phyloP scores from a whole-genome alignment of 2,329 filamentous ascomycete species.

The Basipetospora chlamydospora region DNA sequence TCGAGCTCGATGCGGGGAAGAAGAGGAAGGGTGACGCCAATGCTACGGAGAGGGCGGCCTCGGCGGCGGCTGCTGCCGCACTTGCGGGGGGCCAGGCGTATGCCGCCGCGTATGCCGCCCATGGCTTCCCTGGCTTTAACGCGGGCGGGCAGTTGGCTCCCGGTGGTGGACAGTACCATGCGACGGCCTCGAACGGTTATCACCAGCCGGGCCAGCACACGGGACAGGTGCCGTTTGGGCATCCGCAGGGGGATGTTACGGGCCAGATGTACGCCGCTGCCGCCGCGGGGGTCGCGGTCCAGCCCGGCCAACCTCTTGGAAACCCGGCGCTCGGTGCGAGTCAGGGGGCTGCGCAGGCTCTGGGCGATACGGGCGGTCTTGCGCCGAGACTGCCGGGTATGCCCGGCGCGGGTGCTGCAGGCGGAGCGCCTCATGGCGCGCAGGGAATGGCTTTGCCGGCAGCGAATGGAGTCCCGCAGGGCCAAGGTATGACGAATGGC shows the following conservation, averaged over 20 bases:
- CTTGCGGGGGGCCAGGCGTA: conserved; percentile 1
- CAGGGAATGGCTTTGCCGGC: conserved; percentile 6
- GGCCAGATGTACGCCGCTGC: neutral
- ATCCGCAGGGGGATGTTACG: neutral
- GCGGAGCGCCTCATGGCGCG: neutral
- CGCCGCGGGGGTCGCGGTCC: neutral
- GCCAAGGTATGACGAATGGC: conserved; percentile 1
- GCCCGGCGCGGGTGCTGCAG: neutral
- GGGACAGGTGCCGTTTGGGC: neutral
- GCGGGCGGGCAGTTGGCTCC: conserved; percentile 1
- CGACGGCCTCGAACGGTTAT: too few species aligned
- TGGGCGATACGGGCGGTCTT: neutral
- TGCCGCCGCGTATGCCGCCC: neutral
- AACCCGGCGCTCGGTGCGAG: neutral
- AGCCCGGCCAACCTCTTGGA: neutral
- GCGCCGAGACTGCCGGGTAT: neutral
- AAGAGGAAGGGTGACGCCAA: conserved; percentile 42
- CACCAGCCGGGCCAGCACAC: conserved; percentile 3
- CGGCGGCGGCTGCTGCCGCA: conserved; percentile 8
- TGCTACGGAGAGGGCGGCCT: conserved; percentile 23
- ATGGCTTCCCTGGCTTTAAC: neutral
- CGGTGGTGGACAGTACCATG: neutral
- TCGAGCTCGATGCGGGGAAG: conserved; percentile 46
- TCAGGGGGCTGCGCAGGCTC: neutral
- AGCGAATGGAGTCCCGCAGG: conserved; percentile 2